Evolutionary conservation across 257 asterid species (phyloP).

Genomic region (Mentha longifolia): DNA sequence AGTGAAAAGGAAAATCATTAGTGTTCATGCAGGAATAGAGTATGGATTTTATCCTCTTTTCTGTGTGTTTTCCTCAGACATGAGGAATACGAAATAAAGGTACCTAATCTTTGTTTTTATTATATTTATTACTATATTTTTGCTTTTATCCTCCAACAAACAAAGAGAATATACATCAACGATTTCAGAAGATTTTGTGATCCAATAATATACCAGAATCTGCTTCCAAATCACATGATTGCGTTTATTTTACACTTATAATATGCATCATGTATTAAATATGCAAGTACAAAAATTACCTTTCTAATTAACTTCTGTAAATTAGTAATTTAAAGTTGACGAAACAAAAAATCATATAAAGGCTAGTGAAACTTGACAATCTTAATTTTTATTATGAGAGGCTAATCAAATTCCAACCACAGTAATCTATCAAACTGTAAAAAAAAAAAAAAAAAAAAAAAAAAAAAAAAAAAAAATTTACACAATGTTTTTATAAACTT

Average conservation of each 20-base stretch:
- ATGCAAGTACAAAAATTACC: too few relatives aligned
- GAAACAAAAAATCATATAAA: too few relatives aligned
- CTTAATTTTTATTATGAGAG: constrained; percentile 22
- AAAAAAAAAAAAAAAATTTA: constrained; percentile 20
- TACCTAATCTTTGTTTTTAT: constrained; percentile 3
- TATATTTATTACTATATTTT: neutral
- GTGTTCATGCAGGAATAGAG: neutral
- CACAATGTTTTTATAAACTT: constrained; percentile 23
- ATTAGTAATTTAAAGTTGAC: too few relatives aligned
- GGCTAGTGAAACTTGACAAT: constrained; percentile 1
- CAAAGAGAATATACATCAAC: constrained; percentile 33
- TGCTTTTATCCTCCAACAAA: constrained; percentile 25
- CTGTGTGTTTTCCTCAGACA: constrained; percentile 4
- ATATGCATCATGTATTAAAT: too few relatives aligned
- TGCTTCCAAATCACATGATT: constrained; percentile 24
- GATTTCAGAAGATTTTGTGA: constrained; percentile 32
- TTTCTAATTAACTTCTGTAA: too few relatives aligned
- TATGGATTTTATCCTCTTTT: neutral
- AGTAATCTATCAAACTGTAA: constrained; percentile 26
- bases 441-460: constrained; percentile 19
- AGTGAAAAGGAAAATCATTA: neutral
- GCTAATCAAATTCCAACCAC: constrained; percentile 24
- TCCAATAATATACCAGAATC: constrained; percentile 31
- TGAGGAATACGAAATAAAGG: constrained; percentile 25
- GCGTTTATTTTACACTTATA: neutral